phyloP scores from a whole-genome alignment of 305 asterid species.

The Fraxinus dipetala region DNA sequence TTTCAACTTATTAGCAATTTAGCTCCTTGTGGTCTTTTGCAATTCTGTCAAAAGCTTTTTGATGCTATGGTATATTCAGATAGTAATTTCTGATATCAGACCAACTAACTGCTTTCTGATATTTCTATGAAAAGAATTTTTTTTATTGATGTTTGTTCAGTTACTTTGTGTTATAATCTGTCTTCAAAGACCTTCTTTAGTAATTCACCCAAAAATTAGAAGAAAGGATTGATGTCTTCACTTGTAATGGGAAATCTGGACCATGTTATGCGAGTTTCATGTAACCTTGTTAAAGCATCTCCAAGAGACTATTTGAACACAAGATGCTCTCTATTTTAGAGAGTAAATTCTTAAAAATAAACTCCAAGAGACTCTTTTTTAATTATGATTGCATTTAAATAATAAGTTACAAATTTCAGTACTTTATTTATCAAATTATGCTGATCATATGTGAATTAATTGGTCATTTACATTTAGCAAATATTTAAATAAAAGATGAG shows the following conservation, averaged over 20 bases:
- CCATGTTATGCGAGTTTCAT: not conserved
- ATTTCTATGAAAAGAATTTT: not conserved
- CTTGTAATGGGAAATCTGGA: not conserved
- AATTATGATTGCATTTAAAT: not conserved
- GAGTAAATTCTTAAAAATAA: not conserved
- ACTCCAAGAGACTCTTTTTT: not conserved
- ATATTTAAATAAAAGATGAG: not conserved
- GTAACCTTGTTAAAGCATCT: not conserved
- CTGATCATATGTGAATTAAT: not conserved
- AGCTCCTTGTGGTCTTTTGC: not conserved
- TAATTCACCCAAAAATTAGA: not conserved
- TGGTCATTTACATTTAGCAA: not conserved
- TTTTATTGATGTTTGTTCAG: not conserved
- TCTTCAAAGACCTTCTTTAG: not conserved
- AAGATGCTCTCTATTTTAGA: not conserved
- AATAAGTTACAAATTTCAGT: not conserved
- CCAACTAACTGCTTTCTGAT: not conserved
- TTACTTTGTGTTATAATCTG: not conserved
- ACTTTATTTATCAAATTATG: not conserved
- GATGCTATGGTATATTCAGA: not conserved
- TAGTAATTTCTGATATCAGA: not conserved
- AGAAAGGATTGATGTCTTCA: not conserved
- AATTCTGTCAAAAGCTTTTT: not conserved
- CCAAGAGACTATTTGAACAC: not conserved
- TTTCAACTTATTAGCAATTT: not conserved